Evolutionary conservation across 306 rosid species (phyloP), one percentile per base, ranked within the genome.

Genomic region (Alnus glutinosa): DNA sequence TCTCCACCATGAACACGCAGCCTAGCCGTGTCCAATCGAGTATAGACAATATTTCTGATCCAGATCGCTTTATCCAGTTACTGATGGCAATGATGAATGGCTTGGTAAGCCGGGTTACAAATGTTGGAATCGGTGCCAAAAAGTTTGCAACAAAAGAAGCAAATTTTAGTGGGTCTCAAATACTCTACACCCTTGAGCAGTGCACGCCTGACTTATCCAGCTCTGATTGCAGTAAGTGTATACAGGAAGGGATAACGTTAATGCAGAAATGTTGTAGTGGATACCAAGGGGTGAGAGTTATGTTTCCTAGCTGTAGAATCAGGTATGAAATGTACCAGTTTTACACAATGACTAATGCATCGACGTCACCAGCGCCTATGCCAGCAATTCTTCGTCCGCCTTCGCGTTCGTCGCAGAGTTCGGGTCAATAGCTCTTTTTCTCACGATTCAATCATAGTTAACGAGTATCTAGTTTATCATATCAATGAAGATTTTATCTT

Each of bases 131-230:
- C 3, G 14, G 14, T 50, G 54, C 14, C 14, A 50, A 50, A 11
- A 50, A 12, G 54, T 50, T 50, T 8, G 15, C 14, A 11, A 50
- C 54, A 2, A 50, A 9, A 50, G 14, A 50, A 12, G 54, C 14
- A 11, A 78, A 78, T 1, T 30, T 82, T 44, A 37, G 77, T 0
- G 19, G 52, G 5, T 85, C 73, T 57, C 82, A 76, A 30, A 82
- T 69, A 1, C 9, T 86, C 18, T 77, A 80, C 61, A 73, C 79
- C 58, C 19, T 4, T n/a, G 28, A 23, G 0, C 28, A 23, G 28
- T 23, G 28, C 28, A 23, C 28, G 28, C 28, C 28, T 23, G 28
- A 54, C 4, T 3, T 54, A 14, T 54, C 58, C 58, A 54, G n/a
- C 58, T 54, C 23, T 3, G 58, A 54, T 54, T 54, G 58, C 58